These are phyloP conservation scores for Candida mattraensis DNA, from an alignment of 805 yeast genomes.

Conservation along the genomic window DNA sequence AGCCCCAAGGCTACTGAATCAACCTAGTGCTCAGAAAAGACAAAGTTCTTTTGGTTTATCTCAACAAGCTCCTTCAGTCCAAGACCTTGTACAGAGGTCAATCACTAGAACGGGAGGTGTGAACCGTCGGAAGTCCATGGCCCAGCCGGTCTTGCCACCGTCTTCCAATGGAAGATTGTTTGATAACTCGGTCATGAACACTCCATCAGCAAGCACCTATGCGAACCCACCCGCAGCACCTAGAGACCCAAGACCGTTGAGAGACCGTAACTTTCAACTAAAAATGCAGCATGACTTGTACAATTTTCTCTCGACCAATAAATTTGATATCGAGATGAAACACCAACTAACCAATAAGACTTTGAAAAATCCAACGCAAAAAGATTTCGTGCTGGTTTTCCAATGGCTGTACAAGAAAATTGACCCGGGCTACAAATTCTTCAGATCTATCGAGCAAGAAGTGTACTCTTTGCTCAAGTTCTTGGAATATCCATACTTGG, in stretches of 20 bases:
- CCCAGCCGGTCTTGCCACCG: slow-evolving; percentile 15
- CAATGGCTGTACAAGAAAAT: slow-evolving; percentile 74
- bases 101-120: slow-evolving; percentile 23
- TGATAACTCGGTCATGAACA: slow-evolving; percentile 21
- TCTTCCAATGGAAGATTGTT: slow-evolving; percentile 24
- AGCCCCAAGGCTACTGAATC: slow-evolving; percentile 30
- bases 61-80: slow-evolving; percentile 23
- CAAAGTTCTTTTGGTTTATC: slow-evolving; percentile 27
- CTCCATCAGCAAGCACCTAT: slow-evolving; percentile 16
- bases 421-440: slow-evolving; percentile 77
- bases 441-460: slow-evolving; percentile 70
- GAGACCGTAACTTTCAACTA: slow-evolving; percentile 68
- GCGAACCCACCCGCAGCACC: slow-evolving; percentile 15
- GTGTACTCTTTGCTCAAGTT: slow-evolving; percentile 65
- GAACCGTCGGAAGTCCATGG: slow-evolving; percentile 17
- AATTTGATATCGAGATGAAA: slow-evolving; percentile 74
- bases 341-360: slow-evolving; percentile 66
- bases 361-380: slow-evolving; percentile 78
- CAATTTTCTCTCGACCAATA: slow-evolving; percentile 59
- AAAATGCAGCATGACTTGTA: slow-evolving; percentile 65
- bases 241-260: slow-evolving; percentile 72
- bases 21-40: slow-evolving; percentile 23
- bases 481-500: slow-evolving; percentile 77
- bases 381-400: slow-evolving; percentile 75
- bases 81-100: slow-evolving; percentile 30